Conservation (phyloP, 1,139 yeast genomes). For the Magnusiomyces tetraspermus region DNA sequence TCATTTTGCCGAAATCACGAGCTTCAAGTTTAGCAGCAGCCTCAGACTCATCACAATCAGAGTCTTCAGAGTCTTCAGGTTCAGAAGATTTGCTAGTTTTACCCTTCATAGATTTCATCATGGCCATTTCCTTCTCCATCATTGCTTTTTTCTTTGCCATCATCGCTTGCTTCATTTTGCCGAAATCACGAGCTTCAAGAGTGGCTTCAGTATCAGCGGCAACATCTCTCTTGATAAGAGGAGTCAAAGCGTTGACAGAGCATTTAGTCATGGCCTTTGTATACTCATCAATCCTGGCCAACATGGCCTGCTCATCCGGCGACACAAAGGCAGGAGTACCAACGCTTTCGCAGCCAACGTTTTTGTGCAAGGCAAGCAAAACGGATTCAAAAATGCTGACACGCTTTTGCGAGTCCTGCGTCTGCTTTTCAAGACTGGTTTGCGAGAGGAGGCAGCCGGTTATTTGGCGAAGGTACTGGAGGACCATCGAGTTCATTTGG, state of each 20-base stretch:
- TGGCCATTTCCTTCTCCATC: no score
- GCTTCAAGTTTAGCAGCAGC: neutral
- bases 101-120: no score
- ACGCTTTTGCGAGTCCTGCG: conserved; percentile 1
- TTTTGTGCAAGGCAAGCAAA: neutral
- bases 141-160: no score
- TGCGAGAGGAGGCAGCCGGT: neutral
- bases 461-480: neutral
- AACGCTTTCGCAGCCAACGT: no score
- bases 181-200: neutral
- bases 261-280: no score
- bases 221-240: neutral
- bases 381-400: neutral
- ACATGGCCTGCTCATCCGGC: no score
- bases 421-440: neutral
- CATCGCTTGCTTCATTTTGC: neutral
- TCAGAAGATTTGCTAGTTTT: neutral
- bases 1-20: no score
- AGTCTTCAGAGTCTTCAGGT: neutral
- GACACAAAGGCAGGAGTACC: no score
- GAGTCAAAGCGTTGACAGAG: no score
- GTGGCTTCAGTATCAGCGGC: neutral
- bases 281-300: no score
- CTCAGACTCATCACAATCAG: neutral
- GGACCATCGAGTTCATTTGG: neutral